Conservation (phyloP, 768 basidiomycete species). For the Podaxis sp. region DNA sequence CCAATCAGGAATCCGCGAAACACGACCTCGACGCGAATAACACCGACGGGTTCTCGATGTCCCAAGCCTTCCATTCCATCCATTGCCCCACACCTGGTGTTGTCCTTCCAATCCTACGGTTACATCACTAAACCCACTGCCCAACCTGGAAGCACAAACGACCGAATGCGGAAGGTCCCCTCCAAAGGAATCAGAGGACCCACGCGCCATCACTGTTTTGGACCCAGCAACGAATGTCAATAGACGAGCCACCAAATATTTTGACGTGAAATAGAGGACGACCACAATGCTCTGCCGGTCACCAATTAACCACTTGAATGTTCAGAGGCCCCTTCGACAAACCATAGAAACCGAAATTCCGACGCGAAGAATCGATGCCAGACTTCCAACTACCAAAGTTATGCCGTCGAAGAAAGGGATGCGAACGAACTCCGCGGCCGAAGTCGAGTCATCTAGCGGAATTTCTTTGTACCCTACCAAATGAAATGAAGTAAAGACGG, state of each 20-base stretch:
- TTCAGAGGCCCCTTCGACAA: background rate
- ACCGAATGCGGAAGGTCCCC: background rate
- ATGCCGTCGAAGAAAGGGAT: background rate
- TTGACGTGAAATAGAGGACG: slow-evolving; percentile 5
- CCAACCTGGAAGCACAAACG: background rate
- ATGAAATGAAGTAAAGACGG: background rate
- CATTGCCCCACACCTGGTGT: background rate
- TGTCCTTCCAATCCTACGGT: background rate
- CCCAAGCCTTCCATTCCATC: background rate
- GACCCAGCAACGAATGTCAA: background rate
- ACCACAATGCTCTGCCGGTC: background rate
- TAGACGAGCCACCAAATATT: background rate
- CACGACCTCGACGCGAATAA: background rate
- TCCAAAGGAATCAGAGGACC: background rate
- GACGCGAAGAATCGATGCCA: background rate
- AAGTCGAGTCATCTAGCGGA: slow-evolving; percentile 6
- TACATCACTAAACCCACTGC: background rate
- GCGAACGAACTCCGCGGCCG: slow-evolving; percentile 8
- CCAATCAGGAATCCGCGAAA: slow-evolving; percentile 11
- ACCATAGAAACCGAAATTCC: slow-evolving; percentile 10
- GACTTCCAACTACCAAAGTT: background rate
- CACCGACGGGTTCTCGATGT: background rate
- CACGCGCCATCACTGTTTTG: background rate
- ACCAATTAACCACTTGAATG: background rate
- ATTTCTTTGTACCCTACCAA: background rate